Evolutionary conservation across 352 stramenopile genomes (phyloP).

Genomic region (Pythium periplocum): DNA sequence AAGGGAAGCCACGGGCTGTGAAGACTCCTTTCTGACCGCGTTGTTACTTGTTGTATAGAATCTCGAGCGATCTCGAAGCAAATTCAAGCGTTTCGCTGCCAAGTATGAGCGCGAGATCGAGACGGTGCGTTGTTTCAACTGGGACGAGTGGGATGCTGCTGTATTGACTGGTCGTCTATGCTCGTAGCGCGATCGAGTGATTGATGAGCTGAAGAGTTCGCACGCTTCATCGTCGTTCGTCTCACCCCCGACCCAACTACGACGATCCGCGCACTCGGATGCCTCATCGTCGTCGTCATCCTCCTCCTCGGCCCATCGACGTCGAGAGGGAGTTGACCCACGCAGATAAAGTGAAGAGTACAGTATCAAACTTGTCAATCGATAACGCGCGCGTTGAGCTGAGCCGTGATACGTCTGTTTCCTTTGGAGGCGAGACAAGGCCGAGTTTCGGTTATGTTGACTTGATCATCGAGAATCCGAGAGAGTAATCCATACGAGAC

Average conservation of each 20-base stretch:
- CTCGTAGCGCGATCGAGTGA: conserved; percentile 25
- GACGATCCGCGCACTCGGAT: conserved; percentile 5
- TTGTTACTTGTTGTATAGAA: conserved; percentile 20
- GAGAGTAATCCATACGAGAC: too few species aligned
- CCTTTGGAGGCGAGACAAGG: too few species aligned
- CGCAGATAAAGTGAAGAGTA: too few species aligned
- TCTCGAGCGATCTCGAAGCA: conserved; percentile 78
- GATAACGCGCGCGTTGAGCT: too few species aligned
- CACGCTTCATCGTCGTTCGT: conserved; percentile 16
- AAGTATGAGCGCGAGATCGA: conserved; percentile 85
- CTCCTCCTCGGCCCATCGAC: neutral
- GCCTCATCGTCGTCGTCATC: conserved; percentile 11
- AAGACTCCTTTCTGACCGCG: neutral
- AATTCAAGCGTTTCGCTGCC: conserved; percentile 81
- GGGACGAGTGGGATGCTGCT: neutral
- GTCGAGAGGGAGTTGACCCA: too few species aligned
- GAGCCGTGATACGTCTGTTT: too few species aligned
- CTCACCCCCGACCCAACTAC: conserved; percentile 4
- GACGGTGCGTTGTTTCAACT: conserved; percentile 29
- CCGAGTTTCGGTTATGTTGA: too few species aligned
- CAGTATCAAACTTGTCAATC: too few species aligned
- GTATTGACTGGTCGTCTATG: conserved; percentile 3
- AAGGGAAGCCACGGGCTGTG: neutral
- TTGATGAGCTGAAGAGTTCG: conserved; percentile 29
- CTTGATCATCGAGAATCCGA: too few species aligned